These are phyloP conservation scores for Diaporthe amygdali DNA, from an alignment of 2,329 filamentous ascomycete species.

Conservation along the genomic window DNA sequence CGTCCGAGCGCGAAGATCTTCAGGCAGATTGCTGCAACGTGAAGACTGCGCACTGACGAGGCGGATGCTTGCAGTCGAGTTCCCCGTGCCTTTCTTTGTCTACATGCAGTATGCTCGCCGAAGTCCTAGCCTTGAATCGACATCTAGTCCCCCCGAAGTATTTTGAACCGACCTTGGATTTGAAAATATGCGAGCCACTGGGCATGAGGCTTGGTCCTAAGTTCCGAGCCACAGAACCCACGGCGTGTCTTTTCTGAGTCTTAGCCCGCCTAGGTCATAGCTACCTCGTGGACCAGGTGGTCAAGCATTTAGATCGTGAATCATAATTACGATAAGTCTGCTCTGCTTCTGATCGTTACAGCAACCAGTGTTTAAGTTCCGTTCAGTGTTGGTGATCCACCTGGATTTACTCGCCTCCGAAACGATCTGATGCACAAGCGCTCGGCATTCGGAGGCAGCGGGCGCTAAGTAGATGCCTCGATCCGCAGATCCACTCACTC, in stretches of 20 bases:
- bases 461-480: not conserved
- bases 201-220: not conserved
- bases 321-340: not conserved
- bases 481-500: not conserved
- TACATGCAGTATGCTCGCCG: not conserved
- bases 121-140: not conserved
- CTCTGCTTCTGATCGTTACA: not conserved
- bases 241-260: not conserved
- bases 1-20: slow-evolving; percentile 9
- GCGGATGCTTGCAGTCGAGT: not conserved
- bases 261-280: not conserved
- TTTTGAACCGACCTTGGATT: not conserved
- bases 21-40: not conserved
- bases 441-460: not conserved
- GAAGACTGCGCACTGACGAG: not conserved
- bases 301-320: not conserved
- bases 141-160: not conserved
- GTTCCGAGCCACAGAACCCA: not conserved
- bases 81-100: not conserved
- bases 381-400: not conserved
- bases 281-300: not conserved
- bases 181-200: not conserved
- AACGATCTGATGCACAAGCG: not conserved
- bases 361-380: not conserved
- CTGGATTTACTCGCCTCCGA: not conserved